These are phyloP conservation scores for Tarenaya hassleriana DNA, from an alignment of 345 rosid species.

Conservation along the genomic window DNA sequence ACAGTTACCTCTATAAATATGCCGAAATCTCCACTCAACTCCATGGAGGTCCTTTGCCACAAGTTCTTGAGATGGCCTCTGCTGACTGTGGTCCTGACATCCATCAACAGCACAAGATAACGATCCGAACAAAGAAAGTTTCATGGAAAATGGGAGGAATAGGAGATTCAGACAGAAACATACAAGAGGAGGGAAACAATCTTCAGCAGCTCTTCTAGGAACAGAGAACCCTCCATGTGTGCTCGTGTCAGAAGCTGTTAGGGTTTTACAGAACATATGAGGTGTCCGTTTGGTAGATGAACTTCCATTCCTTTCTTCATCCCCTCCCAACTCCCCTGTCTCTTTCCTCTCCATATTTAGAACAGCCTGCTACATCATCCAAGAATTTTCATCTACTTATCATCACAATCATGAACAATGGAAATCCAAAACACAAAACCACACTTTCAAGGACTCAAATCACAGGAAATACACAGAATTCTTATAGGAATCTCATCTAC, in stretches of 20 bases:
- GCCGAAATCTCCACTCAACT: slow-evolving; percentile 82
- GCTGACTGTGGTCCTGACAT: slow-evolving; percentile 76
- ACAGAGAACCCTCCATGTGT: slow-evolving; percentile 95
- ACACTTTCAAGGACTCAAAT: neutral
- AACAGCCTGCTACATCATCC: slow-evolving; percentile 41
- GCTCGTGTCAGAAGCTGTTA: slow-evolving; percentile 90
- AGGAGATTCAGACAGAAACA: slow-evolving; percentile 5
- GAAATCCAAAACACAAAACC: neutral
- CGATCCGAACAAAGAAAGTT: slow-evolving; percentile 9
- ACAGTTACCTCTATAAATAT: slow-evolving; percentile 89
- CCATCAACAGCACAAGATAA: slow-evolving; percentile 4
- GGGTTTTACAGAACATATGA: slow-evolving; percentile 87
- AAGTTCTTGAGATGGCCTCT: slow-evolving; percentile 88
- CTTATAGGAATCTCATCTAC: slow-evolving; percentile 10
- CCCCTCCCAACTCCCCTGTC: slow-evolving; percentile 38
- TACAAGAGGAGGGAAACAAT: slow-evolving; percentile 83
- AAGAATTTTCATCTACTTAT: slow-evolving; percentile 14
- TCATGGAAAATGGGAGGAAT: neutral
- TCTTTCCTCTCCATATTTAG: slow-evolving; percentile 45
- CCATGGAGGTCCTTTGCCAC: slow-evolving; percentile 87
- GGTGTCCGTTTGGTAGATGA: slow-evolving; percentile 53
- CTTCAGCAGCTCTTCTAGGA: slow-evolving; percentile 88
- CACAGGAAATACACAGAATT: slow-evolving; percentile 10
- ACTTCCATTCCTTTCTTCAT: slow-evolving; percentile 50
- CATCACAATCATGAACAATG: neutral